These are phyloP conservation scores for Pythium aristosporum DNA, from an alignment of 352 stramenopile species.

Conservation along the genomic window DNA sequence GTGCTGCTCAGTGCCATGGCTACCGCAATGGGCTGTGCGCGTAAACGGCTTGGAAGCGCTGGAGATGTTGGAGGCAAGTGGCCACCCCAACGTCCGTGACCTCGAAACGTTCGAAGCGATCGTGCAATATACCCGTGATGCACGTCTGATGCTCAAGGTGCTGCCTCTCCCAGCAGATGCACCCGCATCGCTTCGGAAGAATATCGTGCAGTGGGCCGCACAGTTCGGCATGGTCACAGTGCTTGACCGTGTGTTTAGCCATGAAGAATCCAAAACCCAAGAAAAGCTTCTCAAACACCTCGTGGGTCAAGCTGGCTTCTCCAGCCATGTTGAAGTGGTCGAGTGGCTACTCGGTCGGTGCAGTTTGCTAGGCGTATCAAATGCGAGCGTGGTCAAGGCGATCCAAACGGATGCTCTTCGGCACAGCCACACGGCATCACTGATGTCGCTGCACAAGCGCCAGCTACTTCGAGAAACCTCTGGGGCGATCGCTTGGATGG, in stretches of 20 bases:
- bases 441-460: not conserved
- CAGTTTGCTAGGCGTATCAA: too few relatives aligned
- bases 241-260: not conserved
- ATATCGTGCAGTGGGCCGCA: not conserved
- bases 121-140: not conserved
- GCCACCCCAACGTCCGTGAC: not conserved
- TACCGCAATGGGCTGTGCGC: not conserved
- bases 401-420: not conserved
- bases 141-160: constrained; percentile 2
- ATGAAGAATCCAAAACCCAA: not conserved
- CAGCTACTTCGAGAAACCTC: not conserved
- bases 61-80: not conserved
- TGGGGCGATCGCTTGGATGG: not conserved
- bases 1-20: not conserved
- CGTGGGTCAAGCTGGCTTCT: not conserved
- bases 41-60: not conserved
- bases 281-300: not conserved
- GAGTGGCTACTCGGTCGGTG: not conserved
- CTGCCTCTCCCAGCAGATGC: not conserved
- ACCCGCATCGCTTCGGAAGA: not conserved
- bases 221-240: not conserved
- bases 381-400: too few relatives aligned
- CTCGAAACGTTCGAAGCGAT: not conserved
- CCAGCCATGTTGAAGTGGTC: not conserved
- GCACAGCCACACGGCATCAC: not conserved